Conservation (phyloP, 257 asterid species). For the Solanum pinnatisectum region DNA sequence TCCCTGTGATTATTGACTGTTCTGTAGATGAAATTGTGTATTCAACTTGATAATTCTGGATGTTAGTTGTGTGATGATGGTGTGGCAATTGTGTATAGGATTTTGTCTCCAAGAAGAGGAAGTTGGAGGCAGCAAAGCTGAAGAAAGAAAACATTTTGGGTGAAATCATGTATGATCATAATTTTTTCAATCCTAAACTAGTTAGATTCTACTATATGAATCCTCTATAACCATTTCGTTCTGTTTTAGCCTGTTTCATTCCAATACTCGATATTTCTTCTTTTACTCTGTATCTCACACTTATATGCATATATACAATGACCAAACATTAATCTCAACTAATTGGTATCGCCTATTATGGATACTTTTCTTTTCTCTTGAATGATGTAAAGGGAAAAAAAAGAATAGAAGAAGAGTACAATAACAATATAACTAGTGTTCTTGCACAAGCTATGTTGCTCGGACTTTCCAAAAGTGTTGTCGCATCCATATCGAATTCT, state of each 20-base stretch:
- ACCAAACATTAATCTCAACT: not conserved
- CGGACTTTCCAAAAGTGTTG: not conserved
- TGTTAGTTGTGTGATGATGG: not conserved
- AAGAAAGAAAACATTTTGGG: conserved; percentile 20
- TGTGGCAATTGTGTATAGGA: conserved; percentile 15
- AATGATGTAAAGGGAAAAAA: not conserved
- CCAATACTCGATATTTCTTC: not conserved
- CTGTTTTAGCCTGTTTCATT: not conserved
- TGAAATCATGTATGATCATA: conserved; percentile 34
- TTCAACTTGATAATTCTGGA: not conserved
- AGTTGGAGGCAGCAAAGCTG: conserved; percentile 36
- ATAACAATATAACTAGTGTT: not conserved
- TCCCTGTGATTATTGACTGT: not conserved
- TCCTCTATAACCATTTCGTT: not conserved
- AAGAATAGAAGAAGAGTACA: not conserved
- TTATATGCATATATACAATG: not conserved
- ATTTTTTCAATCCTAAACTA: not conserved
- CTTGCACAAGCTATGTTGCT: not conserved
- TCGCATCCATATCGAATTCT: not conserved
- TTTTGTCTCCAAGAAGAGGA: conserved; percentile 42
- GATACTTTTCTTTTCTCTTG: not conserved
- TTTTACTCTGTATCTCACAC: not conserved
- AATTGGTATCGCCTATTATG: not conserved
- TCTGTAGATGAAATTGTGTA: not conserved
- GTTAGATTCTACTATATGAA: not conserved